Conservation (phyloP, 2,329 filamentous ascomycete genomes). For the Trichoderma brevicompactum region DNA sequence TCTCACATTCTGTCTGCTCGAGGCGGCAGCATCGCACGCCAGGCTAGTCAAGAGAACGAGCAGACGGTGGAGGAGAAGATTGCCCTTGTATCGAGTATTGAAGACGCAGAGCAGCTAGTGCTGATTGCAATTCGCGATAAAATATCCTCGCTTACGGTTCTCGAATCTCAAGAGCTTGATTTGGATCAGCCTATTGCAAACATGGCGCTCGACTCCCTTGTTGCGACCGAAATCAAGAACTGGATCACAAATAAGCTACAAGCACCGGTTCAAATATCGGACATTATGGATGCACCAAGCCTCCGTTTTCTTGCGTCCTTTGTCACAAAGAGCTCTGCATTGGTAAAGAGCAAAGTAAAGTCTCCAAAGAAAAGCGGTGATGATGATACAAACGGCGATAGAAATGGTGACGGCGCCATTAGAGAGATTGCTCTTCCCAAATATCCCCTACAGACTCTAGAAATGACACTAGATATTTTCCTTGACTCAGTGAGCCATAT, state of each 20-base stretch:
- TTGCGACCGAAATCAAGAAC: slow-evolving; percentile 41
- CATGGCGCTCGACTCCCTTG: slow-evolving; percentile 38
- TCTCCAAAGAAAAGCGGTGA: background rate
- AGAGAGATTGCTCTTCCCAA: slow-evolving; percentile 9
- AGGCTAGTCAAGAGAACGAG: background rate
- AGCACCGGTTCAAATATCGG: slow-evolving; percentile 24
- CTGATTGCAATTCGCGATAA: slow-evolving; percentile 7
- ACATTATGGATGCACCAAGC: slow-evolving; percentile 10
- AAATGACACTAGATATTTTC: slow-evolving; percentile 4
- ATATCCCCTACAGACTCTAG: slow-evolving; percentile 12
- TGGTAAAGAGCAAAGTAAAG: background rate
- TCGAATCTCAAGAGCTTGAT: slow-evolving; percentile 3
- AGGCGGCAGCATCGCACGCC: background rate
- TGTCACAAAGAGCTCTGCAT: background rate
- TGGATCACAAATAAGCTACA: slow-evolving; percentile 36
- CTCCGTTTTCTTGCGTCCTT: slow-evolving; percentile 11
- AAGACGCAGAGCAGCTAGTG: slow-evolving; percentile 1
- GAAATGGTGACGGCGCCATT: background rate
- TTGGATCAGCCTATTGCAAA: slow-evolving; percentile 8
- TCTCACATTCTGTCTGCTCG: slow-evolving; percentile 11
- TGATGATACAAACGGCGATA: background rate
- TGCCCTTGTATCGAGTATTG: background rate
- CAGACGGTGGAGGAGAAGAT: slow-evolving; percentile 4
- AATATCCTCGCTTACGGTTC: slow-evolving; percentile 4
- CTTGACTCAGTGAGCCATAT: slow-evolving; percentile 8